A percentile compares a stretch with the other conserved stretches of the same genome.
Conservation (phyloP, 2,329 filamentous ascomycete species). For the Exophiala xenobiotica region DNA sequence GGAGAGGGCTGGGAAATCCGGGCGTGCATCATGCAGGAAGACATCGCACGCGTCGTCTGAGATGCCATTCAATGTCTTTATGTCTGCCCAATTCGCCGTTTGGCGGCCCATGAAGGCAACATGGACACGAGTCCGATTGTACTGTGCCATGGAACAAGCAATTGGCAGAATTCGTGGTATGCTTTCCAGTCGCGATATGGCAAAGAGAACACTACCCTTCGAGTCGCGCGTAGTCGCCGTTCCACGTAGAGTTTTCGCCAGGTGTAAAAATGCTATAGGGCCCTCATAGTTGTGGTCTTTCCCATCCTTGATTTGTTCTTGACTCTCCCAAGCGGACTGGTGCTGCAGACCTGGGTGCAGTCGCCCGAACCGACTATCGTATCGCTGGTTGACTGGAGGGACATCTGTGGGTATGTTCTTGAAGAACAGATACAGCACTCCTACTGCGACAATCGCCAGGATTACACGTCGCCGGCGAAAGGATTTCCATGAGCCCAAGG, state of each 20-base stretch:
- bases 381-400: slow-evolving; percentile 35
- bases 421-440: slow-evolving; percentile 63
- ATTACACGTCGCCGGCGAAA: slow-evolving; percentile 52
- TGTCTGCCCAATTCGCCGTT: slow-evolving; percentile 65
- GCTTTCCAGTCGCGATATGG: slow-evolving; percentile 71
- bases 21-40: slow-evolving; percentile 69
- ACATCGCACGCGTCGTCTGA: slow-evolving; percentile 65
- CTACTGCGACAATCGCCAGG: slow-evolving; percentile 47
- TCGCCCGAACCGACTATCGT: slow-evolving; percentile 29
- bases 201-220: slow-evolving; percentile 74
- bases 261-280: slow-evolving; percentile 64
- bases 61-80: slow-evolving; percentile 79
- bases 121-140: slow-evolving; percentile 73
- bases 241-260: slow-evolving; percentile 46
- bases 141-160: slow-evolving; percentile 79
- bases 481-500: slow-evolving; percentile 31
- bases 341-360: slow-evolving; percentile 9
- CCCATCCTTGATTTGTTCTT: not conserved
- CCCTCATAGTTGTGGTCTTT: slow-evolving; percentile 58
- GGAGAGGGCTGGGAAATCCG: slow-evolving; percentile 69
- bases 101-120: slow-evolving; percentile 75
- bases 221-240: slow-evolving; percentile 3
- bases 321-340: not conserved
- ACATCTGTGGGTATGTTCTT: slow-evolving; percentile 60
- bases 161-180: slow-evolving; percentile 72